Evolutionary conservation across 768 basidiomycete species (phyloP).

Genomic region (Tubosaeta sp.): DNA sequence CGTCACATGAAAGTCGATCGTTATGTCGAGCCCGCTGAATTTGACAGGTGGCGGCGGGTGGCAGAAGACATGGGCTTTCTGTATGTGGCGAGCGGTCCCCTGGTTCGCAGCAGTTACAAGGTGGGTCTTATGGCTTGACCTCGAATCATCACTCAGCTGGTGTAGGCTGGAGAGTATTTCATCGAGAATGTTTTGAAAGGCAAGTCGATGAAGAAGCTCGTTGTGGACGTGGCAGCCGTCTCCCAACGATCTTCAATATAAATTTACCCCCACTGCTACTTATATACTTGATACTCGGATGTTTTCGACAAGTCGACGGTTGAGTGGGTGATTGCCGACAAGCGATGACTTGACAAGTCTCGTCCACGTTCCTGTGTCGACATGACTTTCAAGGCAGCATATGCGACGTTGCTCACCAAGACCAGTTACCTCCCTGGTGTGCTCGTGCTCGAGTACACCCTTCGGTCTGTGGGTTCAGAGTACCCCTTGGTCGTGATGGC

Average conservation of each 20-base stretch:
- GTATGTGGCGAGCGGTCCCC: conserved; percentile 94
- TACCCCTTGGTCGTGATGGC: conserved; percentile 83
- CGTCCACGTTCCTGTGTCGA: too few relatives aligned
- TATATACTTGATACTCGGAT: conserved; percentile 4
- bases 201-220: conserved; percentile 39
- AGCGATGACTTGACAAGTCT: not conserved
- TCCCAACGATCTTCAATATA: conserved; percentile 8
- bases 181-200: conserved; percentile 84
- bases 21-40: conserved; percentile 92
- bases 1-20: conserved; percentile 98
- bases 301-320: not conserved
- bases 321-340: conserved; percentile 8
- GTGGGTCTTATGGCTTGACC: conserved; percentile 37
- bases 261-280: not conserved
- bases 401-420: conserved; percentile 75
- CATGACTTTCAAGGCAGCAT: conserved; percentile 50
- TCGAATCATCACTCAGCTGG: conserved; percentile 2
- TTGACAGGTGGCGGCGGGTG: conserved; percentile 83
- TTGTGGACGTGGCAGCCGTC: conserved; percentile 18
- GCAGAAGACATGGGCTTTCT: conserved; percentile 95
- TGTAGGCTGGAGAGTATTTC: conserved; percentile 91
- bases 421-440: conserved; percentile 52
- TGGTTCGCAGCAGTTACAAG: conserved; percentile 97
- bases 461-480: conserved; percentile 49
- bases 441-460: conserved; percentile 49